Evolutionary conservation across 352 stramenopile species (phyloP), one percentile per base, ranked within the genome.

Genomic region (Phytophthora vignae): DNA sequence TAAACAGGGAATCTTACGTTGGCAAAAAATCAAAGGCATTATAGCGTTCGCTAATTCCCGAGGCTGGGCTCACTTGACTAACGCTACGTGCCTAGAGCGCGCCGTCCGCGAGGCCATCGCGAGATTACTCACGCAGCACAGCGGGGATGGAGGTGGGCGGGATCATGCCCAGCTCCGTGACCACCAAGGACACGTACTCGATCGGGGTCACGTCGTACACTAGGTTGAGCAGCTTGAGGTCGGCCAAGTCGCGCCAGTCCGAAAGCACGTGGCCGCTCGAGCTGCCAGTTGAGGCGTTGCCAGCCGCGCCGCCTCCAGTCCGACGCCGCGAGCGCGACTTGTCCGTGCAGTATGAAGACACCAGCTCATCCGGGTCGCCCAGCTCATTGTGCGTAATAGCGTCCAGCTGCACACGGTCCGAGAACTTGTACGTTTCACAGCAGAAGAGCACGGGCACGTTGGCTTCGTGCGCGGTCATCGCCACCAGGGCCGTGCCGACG

Each of bases 401-500:
- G 73, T 99, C 98, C 42, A 99, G 83, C 78, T 99, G 97, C 27
- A 99, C 95, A 38, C 95, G 91, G 70, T 98, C 97, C 46, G 85
- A 92, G 55, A 95, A 95, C 77, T 99, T 99, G 90, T 99, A 99
- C 31, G 97, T 99, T 85, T 99, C 98, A 73, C 96, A 99, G 71
- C 95, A 99, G 48, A 99, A 98, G 14, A 99, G 87, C 33, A 99
- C 96, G 0, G 98, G 97, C 48, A 99, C 94, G 63, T 99, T 96
- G 59, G 90, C 85, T 27, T 94, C 84, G 46, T 94, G 87, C 0
- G 97, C 97, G 50, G 94, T 84, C 81, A 99, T 91, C 7, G 96
- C 96, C 22, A 99, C 93, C 17, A 97, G 87, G 19, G 95, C 95
- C 17, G 96, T 98, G 17, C 97, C 97, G 0, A 98, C 94, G 48